Base-by-base conservation (phyloP, 495 filamentous ascomycete genomes). In the Lasiosphaeris hirsuta region DNA sequence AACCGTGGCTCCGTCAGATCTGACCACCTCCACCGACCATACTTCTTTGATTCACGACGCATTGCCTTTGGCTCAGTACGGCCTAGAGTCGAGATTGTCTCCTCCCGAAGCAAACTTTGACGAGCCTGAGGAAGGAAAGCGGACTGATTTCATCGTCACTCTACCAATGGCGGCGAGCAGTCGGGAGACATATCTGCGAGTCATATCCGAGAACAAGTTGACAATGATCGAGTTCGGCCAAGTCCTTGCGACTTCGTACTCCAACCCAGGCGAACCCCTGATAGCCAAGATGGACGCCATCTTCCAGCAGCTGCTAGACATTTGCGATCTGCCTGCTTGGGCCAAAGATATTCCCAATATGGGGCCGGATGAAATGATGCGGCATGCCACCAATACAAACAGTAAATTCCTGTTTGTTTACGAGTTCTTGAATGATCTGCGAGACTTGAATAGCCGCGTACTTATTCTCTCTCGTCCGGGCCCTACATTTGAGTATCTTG, bases 371-470 rank as follows among this genome's bases (percentile, higher is more conserved):
- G 66, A 70, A 13, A 63, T 70, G 55, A 64, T 63, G 50, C 76
- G 70, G 49, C 71, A 78, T 33, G 66, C 71, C 4, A 65, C 69
- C 33, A 61, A 62, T 14, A 71, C 74, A 2, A 78, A 79, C 63
- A 63, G 66, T 54, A 80, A 80, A 41, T 77, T 75, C 46, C 68
- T 67, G 1, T 80, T 79, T 15, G 55, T 77, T 7, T 68, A 68
- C n/a, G 77, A 78, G 56, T 61, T 79, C 9, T 60, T 80, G 9
- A 49, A 62, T 8, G 39, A 41, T 4, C 19, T 77, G 11, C 55
- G 57, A n/a, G 65, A 66, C 30, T 59, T 68, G 44, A 60, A 72
- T 30, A 61, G 57, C 39, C 73, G 67, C 23, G 58, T 79, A 37
- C 47, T 79, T 13, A 69, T 80, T 15, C 15, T 80, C n/a, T 72